Evolutionary conservation across 371 early-diverging fungal genomes (phyloP).

Genomic region (Lichtheimia ornata): DNA sequence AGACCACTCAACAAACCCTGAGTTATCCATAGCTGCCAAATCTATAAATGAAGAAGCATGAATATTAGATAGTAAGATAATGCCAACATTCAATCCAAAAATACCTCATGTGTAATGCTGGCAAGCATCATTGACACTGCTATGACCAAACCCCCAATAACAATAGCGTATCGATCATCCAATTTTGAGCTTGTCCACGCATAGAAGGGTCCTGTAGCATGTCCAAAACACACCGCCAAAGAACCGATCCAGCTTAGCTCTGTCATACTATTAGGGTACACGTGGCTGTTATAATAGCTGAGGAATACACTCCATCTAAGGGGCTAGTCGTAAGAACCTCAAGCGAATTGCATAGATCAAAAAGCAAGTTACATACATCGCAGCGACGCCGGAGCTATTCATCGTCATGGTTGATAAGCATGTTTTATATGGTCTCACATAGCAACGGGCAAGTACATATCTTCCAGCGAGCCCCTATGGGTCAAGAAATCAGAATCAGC

Average conservation of each 20-base stretch:
- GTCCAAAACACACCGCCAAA: conserved; percentile 30
- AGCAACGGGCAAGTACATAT: conserved; percentile 13
- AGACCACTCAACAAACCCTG: conserved; percentile 23
- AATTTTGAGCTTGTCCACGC: conserved; percentile 40
- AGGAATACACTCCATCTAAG: conserved; percentile 41
- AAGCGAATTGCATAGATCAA: not conserved
- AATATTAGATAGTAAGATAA: not conserved
- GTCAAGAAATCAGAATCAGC: not conserved
- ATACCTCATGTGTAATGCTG: conserved; percentile 16
- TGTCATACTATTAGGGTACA: conserved; percentile 33
- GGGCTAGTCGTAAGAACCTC: not conserved
- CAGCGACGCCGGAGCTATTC: not conserved
- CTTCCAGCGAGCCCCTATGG: conserved; percentile 29
- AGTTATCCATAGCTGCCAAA: conserved; percentile 27
- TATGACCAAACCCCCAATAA: conserved; percentile 27
- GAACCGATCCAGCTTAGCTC: conserved; percentile 46
- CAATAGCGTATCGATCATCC: conserved; percentile 13
- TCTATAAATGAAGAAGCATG: conserved; percentile 3
- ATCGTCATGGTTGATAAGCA: not conserved
- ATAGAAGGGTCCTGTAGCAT: conserved; percentile 40
- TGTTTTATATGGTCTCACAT: conserved; percentile 17
- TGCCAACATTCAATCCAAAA: not conserved
- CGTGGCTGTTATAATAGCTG: conserved; percentile 29
- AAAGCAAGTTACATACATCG: conserved; percentile 14
- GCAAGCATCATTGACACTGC: conserved; percentile 25